Base-by-base conservation (phyloP, 1,139 yeast genomes). In the Entelexis sorbosivorans region DNA sequence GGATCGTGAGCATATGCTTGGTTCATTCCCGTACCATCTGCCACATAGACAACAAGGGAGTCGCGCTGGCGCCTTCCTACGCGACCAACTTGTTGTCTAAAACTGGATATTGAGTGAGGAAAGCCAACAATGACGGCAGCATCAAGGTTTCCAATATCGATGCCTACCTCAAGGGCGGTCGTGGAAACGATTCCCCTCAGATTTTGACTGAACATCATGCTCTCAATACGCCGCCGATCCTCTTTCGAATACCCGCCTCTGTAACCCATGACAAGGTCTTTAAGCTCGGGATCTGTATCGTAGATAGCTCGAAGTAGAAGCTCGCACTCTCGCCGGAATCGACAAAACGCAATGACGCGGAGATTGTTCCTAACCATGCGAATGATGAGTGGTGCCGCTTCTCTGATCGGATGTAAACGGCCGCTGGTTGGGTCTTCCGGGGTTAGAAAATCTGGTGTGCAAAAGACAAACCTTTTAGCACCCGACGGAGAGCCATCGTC, bases 1-100 rank as follows among this genome's bases (percentile, higher is more conserved):
- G 95, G 85, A 61, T 87, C 77, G 7, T 73, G 72, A 67, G 87
- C 77, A 63, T 83, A 91, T 61, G 83, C 81, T 61, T 87, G 94
- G 65, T 91, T 96, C 1, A 87, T 77, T 0, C 97, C 95, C 9
- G 82, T 82, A 14, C 81, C 79, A 26, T 94, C 85, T 0, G 91
- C 93, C 14, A 93, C 85, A 52, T 84, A 79, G 5, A 91, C 68
- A 0, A 96, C 91, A 61, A 91, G 66, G 16, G 96, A 82, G 53
- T 81, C 82, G 48, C 74, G 74, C 47, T 77, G 76, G 53, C 95
- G 78, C 64, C 96, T 72, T 14, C 98, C 98, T 0, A 96, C 96
- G 60, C 98, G 74, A 35, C 98, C 99, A 70, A 93, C 82, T 62
- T 91, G 98, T 65, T 91, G 99, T 59, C 91, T 87, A 62, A 91